Conservation (phyloP, 306 rosid genomes). For the Vicia villosa region DNA sequence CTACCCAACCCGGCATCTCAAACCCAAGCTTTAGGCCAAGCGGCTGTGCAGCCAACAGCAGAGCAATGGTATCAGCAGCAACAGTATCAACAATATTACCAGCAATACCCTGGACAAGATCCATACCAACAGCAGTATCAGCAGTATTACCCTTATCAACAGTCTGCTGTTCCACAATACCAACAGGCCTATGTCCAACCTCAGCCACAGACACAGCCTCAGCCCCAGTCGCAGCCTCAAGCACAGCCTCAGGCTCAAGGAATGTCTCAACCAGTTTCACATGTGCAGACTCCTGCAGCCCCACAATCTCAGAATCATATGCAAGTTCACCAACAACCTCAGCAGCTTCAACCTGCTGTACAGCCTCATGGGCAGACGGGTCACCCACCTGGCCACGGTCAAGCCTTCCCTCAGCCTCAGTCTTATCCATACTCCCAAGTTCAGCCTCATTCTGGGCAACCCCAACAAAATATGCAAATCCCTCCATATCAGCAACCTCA, state of each 20-base stretch:
- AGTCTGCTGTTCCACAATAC: constrained; percentile 56
- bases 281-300: constrained; percentile 43
- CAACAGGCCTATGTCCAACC: constrained; percentile 70
- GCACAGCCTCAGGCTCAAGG: constrained; percentile 51
- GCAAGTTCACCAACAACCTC: constrained; percentile 64
- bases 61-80: constrained; percentile 98
- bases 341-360: constrained; percentile 58
- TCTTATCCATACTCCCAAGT: constrained; percentile 53
- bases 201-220: constrained; percentile 51
- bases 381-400: constrained; percentile 60
- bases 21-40: constrained; percentile 57
- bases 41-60: constrained; percentile 56
- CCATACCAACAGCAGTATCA: constrained; percentile 91
- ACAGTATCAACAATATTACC: constrained; percentile 88
- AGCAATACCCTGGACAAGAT: constrained; percentile 92
- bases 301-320: constrained; percentile 67
- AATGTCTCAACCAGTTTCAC: constrained; percentile 45
- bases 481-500: constrained; percentile 78
- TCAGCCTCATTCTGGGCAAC: constrained; percentile 50
- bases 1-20: constrained; percentile 58
- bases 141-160: constrained; percentile 83
- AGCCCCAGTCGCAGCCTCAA: constrained; percentile 42
- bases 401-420: constrained; percentile 49
- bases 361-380: constrained; percentile 59
- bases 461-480: constrained; percentile 60